Conservation (phyloP, 768 basidiomycete species). For the Leccinellum luteum region DNA sequence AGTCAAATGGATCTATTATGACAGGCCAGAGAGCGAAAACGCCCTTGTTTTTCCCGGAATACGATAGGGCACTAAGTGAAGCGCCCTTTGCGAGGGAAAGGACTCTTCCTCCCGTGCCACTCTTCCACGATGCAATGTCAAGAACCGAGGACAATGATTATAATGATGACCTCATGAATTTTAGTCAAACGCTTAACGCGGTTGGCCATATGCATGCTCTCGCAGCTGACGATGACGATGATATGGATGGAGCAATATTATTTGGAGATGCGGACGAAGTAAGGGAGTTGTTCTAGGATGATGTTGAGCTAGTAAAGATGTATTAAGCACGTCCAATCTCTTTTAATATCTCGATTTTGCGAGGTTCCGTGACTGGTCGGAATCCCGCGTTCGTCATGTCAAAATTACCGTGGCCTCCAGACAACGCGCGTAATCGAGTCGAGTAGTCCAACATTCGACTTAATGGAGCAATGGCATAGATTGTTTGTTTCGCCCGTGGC, state of each 20-base stretch:
- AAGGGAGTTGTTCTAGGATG: conserved; percentile 47
- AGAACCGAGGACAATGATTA: conserved; percentile 32
- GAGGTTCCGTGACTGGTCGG: conserved; percentile 55
- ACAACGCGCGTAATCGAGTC: conserved; percentile 70
- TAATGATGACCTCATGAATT: conserved; percentile 60
- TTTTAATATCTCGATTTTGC: conserved; percentile 68
- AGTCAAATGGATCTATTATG: conserved; percentile 12
- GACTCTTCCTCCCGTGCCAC: conserved; percentile 40
- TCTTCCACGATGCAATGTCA: conserved; percentile 36
- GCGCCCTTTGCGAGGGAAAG: conserved; percentile 29
- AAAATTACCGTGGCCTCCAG: conserved; percentile 79
- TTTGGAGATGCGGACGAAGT: conserved; percentile 84
- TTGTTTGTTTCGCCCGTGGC: conserved; percentile 54
- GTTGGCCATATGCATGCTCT: conserved; percentile 56
- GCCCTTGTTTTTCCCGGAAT: conserved; percentile 75
- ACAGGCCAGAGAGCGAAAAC: conserved; percentile 43
- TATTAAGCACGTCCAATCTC: conserved; percentile 72
- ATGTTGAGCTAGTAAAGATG: conserved; percentile 7
- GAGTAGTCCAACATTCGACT: conserved; percentile 81
- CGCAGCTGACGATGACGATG: conserved; percentile 70
- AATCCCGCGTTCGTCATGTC: conserved; percentile 83
- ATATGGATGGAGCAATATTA: conserved; percentile 67
- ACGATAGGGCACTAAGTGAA: conserved; percentile 42
- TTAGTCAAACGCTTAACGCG: conserved; percentile 69
- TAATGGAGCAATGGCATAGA: conserved; percentile 74